Evolutionary conservation across 805 yeast species (phyloP).

Genomic region (Tetrapisispora arboricola): DNA sequence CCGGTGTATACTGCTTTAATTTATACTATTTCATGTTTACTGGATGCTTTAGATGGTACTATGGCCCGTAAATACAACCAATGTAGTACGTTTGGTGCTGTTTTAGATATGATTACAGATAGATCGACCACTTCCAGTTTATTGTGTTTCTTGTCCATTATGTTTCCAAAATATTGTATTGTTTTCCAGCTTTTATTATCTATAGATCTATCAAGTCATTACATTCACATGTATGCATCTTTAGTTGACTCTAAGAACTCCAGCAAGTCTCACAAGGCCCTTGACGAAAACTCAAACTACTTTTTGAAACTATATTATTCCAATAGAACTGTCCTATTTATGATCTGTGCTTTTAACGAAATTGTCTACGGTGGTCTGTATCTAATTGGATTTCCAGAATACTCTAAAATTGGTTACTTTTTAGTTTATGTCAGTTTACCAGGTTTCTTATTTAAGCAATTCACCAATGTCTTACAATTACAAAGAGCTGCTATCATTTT

Average conservation of each 20-base stretch:
- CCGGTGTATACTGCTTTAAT: slow-evolving; percentile 69
- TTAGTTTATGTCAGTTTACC: slow-evolving; percentile 61
- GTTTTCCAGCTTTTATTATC: slow-evolving; percentile 78
- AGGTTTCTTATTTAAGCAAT: slow-evolving; percentile 82
- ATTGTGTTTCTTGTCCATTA: slow-evolving; percentile 71
- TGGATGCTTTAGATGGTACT: slow-evolving; percentile 94
- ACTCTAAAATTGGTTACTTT: slow-evolving; percentile 47
- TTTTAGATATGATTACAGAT: slow-evolving; percentile 97
- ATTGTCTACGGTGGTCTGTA: slow-evolving; percentile 84
- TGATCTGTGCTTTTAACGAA: slow-evolving; percentile 90
- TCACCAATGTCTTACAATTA: slow-evolving; percentile 82
- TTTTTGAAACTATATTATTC: slow-evolving; percentile 80
- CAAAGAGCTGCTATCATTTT: slow-evolving; percentile 71
- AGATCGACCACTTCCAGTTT: slow-evolving; percentile 94
- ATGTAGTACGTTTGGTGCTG: slow-evolving; percentile 90
- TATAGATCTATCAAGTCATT: slow-evolving; percentile 84
- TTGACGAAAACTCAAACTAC: slow-evolving; percentile 59
- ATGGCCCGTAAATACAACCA: slow-evolving; percentile 88
- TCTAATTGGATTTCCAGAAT: slow-evolving; percentile 48
- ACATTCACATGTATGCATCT: slow-evolving; percentile 97
- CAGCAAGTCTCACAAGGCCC: slow-evolving; percentile 60
- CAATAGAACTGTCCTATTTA: slow-evolving; percentile 69
- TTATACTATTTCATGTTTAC: slow-evolving; percentile 78
- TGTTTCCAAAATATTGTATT: slow-evolving; percentile 49
- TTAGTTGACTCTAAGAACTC: slow-evolving; percentile 57